A percentile compares a stretch with the other conserved stretches of the same genome.
phyloP scores from a whole-genome alignment of 2,329 filamentous ascomycete species.

The Cladosporium sp. region DNA sequence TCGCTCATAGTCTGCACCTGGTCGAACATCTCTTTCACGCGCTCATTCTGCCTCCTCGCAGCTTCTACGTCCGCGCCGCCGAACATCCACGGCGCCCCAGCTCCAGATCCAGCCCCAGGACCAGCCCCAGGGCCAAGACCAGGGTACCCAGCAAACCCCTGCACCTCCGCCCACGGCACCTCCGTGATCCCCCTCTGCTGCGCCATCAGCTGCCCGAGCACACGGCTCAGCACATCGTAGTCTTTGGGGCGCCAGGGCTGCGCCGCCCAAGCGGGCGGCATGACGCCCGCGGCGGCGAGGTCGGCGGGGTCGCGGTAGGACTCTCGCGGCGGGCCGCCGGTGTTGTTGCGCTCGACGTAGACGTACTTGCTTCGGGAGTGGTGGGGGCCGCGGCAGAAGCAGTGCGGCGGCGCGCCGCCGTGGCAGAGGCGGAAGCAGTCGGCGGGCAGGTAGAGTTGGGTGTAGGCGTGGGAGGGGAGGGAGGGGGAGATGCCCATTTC shows the following conservation, averaged over 20 bases:
- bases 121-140: not conserved
- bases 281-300: conserved; percentile 12
- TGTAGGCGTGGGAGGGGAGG: conserved; percentile 13
- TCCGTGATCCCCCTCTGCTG: conserved; percentile 14
- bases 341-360: conserved; percentile 22
- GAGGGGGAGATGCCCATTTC: conserved; percentile 24
- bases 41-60: conserved; percentile 14
- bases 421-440: conserved; percentile 21
- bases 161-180: conserved; percentile 3
- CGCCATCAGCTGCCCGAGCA: conserved; percentile 19
- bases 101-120: not conserved
- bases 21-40: conserved; percentile 14
- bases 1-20: conserved; percentile 17
- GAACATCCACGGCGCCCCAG: not conserved
- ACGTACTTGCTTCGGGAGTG: conserved; percentile 17
- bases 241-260: conserved; percentile 21
- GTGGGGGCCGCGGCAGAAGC: conserved; percentile 19
- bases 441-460: conserved; percentile 21
- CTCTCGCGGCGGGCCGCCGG: conserved; percentile 15
- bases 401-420: conserved; percentile 8
- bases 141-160: not conserved
- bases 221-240: conserved; percentile 21
- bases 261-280: conserved; percentile 12
- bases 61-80: conserved; percentile 6
- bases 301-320: conserved; percentile 21